Percentiles rank a stretch among this genome's conserved stretches.
phyloP scores from a whole-genome alignment of 2,329 filamentous ascomycete species.

The Helotiales sp. region DNA sequence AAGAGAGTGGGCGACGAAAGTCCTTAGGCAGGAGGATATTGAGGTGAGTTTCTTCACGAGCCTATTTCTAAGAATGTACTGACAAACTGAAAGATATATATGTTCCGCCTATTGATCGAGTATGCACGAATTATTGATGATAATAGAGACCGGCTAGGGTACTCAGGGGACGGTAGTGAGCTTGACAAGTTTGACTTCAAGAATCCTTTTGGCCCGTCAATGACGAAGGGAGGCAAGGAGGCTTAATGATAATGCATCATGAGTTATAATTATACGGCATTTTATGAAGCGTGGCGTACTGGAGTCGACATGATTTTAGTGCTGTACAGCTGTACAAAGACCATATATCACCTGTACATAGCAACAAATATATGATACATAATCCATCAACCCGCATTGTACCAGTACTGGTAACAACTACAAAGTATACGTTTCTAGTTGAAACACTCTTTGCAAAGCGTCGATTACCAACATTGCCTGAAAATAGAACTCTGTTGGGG shows the following conservation, averaged over 20 bases:
- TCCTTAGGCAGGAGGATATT: constrained; percentile 70
- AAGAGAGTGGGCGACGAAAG: constrained; percentile 69
- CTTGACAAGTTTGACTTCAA: constrained; percentile 32
- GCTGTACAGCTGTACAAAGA: neutral
- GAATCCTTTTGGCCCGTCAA: constrained; percentile 7
- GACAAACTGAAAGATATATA: constrained; percentile 44
- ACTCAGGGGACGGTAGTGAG: constrained; percentile 35
- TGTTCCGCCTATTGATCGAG: constrained; percentile 68
- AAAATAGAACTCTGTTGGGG: too few relatives aligned
- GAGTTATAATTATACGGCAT: too few relatives aligned
- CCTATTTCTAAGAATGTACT: neutral
- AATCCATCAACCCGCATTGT: too few relatives aligned
- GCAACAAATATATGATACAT: neutral
- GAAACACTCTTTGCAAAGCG: too few relatives aligned
- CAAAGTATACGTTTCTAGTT: too few relatives aligned
- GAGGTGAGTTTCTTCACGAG: constrained; percentile 56
- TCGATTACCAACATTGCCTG: too few relatives aligned
- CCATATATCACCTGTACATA: neutral
- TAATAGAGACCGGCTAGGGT: constrained; percentile 37
- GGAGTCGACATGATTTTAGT: neutral
- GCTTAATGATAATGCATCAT: neutral
- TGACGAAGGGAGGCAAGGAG: neutral
- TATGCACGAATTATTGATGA: constrained; percentile 47
- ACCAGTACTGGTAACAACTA: too few relatives aligned
- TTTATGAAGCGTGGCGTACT: neutral